Conservation (phyloP, 148 eudicot genomes). For the Chenopodium berlandieri region DNA sequence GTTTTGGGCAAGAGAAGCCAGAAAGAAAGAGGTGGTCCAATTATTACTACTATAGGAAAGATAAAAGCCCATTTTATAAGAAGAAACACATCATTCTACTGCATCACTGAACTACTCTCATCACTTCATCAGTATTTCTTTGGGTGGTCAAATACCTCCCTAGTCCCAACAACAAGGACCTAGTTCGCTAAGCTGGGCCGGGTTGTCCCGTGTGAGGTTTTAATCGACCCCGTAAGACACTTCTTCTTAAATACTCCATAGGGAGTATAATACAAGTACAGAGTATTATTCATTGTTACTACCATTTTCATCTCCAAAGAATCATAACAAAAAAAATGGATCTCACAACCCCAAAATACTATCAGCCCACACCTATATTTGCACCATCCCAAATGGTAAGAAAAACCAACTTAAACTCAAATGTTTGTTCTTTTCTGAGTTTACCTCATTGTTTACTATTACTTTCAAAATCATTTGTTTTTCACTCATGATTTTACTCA, state of each 20-base stretch:
- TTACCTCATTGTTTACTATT: not conserved
- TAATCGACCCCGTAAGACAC: not conserved
- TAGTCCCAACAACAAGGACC: not conserved
- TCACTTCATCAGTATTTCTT: not conserved
- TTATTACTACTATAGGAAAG: not conserved
- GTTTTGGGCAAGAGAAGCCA: slow-evolving; percentile 12
- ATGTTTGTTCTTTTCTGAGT: slow-evolving; percentile 19
- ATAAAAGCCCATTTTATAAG: not conserved
- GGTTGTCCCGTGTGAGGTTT: not conserved
- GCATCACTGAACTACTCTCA: not conserved
- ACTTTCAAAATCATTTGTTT: not conserved
- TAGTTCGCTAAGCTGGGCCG: not conserved
- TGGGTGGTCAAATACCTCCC: slow-evolving; percentile 16
- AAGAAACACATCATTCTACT: not conserved
- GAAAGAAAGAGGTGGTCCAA: slow-evolving; percentile 24
- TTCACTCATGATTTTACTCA: slow-evolving; percentile 9
- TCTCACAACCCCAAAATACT: slow-evolving; percentile 27
- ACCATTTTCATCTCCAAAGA: not conserved
- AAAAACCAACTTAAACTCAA: slow-evolving; percentile 5
- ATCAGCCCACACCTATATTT: slow-evolving; percentile 23
- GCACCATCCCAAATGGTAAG: slow-evolving; percentile 32
- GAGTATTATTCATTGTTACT: not conserved
- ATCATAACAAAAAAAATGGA: slow-evolving; percentile 21
- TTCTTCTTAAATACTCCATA: not conserved
- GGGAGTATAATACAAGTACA: too few relatives aligned